Evolutionary conservation across 2,329 filamentous ascomycete species (phyloP).

Genomic region (Botrytis sinoallii): DNA sequence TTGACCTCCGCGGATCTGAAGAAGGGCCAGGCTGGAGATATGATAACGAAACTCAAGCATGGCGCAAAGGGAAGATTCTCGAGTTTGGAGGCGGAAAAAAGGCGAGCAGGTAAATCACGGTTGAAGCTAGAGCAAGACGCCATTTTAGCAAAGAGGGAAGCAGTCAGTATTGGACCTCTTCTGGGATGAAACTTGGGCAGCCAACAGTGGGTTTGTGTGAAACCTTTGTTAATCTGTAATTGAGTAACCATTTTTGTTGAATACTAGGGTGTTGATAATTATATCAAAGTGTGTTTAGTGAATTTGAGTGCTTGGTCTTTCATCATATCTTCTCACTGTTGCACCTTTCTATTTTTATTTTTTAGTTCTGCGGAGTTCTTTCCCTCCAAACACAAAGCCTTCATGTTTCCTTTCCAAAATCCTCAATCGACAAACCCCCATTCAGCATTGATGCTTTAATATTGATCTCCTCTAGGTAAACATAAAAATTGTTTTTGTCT

Average conservation of each 20-base stretch:
- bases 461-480: not conserved
- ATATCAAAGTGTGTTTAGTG: not conserved
- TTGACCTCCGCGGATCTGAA: slow-evolving; percentile 58
- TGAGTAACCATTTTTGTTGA: not conserved
- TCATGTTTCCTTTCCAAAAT: not conserved
- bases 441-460: not conserved
- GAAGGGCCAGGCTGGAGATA: slow-evolving; percentile 79
- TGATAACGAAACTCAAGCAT: slow-evolving; percentile 89
- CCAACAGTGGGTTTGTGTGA: slow-evolving; percentile 14
- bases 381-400: not conserved
- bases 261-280: not conserved
- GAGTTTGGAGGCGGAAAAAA: slow-evolving; percentile 51
- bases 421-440: not conserved
- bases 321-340: not conserved
- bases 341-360: not conserved
- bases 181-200: slow-evolving; percentile 23
- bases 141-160: slow-evolving; percentile 46
- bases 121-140: slow-evolving; percentile 41
- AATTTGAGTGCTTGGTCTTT: not conserved
- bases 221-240: slow-evolving; percentile 3
- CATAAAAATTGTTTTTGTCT: not conserved
- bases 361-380: not conserved
- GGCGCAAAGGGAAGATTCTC: slow-evolving; percentile 67
- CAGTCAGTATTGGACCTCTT: slow-evolving; percentile 56
- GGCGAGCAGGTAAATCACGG: slow-evolving; percentile 44